Base-by-base conservation (phyloP, 306 rosid species). In the Gastrolobium bilobum region DNA sequence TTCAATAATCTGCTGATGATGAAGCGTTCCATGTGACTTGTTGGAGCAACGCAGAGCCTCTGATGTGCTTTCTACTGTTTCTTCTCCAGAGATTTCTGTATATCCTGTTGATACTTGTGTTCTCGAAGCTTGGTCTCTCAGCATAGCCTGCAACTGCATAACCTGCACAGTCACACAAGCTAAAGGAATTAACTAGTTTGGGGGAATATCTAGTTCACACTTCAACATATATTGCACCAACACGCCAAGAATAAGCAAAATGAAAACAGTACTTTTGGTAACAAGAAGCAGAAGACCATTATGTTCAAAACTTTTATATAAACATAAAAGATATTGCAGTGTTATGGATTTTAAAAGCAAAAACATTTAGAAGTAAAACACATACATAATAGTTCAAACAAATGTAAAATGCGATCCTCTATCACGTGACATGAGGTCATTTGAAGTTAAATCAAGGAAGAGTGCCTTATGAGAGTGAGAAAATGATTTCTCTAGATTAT, bases 11-110 rank as follows among this genome's bases (percentile, higher is more conserved):
- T 79, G 71, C 30, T 84, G 86, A 6, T 90, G 81, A 50, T 90
- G 84, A 68, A 46, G 57, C 3, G 76, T 68, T 43, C 86, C 86
- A 58, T 59, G 63, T 54, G 77, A 44, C 79, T 80, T 80, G 75
- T 84, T 79, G 26, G 87, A 76, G 82, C 89, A 83, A 7, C 84
- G 87, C 33, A 83, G 75, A 7, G 82, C 88, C 1, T 79, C 91
- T 46, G 97, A 90, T 3, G 89, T 86, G 89, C 96, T 88, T 66
- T 91, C 98, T 13, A 85, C 97, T 7, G 92, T 93, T 79, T 91
- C 99, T 64, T 91, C 98, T 3, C 90, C 97, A 6, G 97, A 92
- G 61, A 91, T 69, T 50, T 91, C 97, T 13, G 90, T 89, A 79
- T 88, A 89, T 1, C 81, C 89, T 15, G 78, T 60, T 9, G 96